These are phyloP conservation scores for Henningerozyma blattae DNA, from an alignment of 805 yeast genomes.

Conservation along the genomic window DNA sequence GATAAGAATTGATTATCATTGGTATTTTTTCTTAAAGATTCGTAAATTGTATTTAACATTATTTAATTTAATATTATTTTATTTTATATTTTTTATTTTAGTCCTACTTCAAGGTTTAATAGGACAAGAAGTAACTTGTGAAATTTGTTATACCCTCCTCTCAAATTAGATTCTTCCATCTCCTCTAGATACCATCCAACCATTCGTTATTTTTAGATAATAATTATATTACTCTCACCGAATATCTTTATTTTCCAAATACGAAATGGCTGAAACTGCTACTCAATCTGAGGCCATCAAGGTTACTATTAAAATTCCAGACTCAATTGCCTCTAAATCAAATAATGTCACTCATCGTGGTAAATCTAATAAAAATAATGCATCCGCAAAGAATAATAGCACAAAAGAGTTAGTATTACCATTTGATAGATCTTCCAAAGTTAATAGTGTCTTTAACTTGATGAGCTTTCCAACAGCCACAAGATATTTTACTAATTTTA, in stretches of 20 bases:
- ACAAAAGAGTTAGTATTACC: constrained; percentile 15
- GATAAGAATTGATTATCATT: too few relatives aligned
- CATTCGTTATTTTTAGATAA: too few relatives aligned
- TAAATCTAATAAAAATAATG: constrained; percentile 3
- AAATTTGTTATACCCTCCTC: not conserved
- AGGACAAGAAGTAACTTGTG: too few relatives aligned
- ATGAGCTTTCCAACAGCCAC: constrained; percentile 16
- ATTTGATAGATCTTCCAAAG: constrained; percentile 16
- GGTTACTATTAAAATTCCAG: constrained; percentile 14
- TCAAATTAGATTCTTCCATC: not conserved
- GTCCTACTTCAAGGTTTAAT: too few relatives aligned
- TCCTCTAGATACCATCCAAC: not conserved
- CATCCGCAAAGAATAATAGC: too few relatives aligned
- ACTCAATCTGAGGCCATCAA: constrained; percentile 2
- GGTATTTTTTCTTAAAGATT: too few relatives aligned
- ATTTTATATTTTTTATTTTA: too few relatives aligned
- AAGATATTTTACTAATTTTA: constrained; percentile 20
- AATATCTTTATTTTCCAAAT: too few relatives aligned
- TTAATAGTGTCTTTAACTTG: constrained; percentile 16
- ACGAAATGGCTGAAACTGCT: not conserved
- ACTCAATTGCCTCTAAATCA: constrained; percentile 1
- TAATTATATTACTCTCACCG: too few relatives aligned
- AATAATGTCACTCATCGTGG: constrained; percentile 5
- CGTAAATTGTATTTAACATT: too few relatives aligned
- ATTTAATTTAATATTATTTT: too few relatives aligned